Percentiles rank a stretch among this genome's conserved stretches.
phyloP scores from a whole-genome alignment of 805 yeast genomes.

The Myxozyma neotropica region DNA sequence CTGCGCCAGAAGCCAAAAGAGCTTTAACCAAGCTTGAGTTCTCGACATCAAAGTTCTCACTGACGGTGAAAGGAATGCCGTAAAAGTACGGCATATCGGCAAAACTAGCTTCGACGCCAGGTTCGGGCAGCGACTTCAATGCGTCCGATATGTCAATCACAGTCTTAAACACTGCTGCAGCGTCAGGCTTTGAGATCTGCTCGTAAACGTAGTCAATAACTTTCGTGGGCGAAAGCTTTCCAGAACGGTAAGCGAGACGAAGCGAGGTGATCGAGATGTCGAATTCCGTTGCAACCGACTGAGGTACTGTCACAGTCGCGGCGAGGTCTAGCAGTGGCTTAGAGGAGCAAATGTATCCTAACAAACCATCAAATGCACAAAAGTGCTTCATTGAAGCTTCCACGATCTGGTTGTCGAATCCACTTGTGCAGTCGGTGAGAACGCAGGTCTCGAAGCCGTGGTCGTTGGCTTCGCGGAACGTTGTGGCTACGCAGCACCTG shows the following conservation, averaged over 20 bases:
- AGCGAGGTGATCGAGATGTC: conserved; percentile 23
- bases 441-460: conserved; percentile 42
- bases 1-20: conserved; percentile 23
- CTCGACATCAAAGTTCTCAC: conserved; percentile 20
- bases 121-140: conserved; percentile 19
- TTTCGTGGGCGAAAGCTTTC: conserved; percentile 15
- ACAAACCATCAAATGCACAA: conserved; percentile 38
- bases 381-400: conserved; percentile 30
- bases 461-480: conserved; percentile 44
- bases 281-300: background rate
- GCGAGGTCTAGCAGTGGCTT: conserved; percentile 32
- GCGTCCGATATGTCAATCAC: conserved; percentile 24
- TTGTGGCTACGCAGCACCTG: conserved; percentile 43
- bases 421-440: conserved; percentile 38
- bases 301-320: conserved; percentile 14
- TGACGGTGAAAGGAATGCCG: conserved; percentile 30
- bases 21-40: conserved; percentile 20
- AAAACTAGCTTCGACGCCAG: conserved; percentile 14
- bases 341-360: conserved; percentile 35
- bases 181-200: conserved; percentile 9
- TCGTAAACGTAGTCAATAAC: conserved; percentile 20
- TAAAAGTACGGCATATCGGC: conserved; percentile 32
- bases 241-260: conserved; percentile 23
- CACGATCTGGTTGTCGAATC: conserved; percentile 35
- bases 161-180: conserved; percentile 7